Evolutionary conservation across 2,329 filamentous ascomycete species (phyloP).

Genomic region (Pochonia chlamydosporia): DNA sequence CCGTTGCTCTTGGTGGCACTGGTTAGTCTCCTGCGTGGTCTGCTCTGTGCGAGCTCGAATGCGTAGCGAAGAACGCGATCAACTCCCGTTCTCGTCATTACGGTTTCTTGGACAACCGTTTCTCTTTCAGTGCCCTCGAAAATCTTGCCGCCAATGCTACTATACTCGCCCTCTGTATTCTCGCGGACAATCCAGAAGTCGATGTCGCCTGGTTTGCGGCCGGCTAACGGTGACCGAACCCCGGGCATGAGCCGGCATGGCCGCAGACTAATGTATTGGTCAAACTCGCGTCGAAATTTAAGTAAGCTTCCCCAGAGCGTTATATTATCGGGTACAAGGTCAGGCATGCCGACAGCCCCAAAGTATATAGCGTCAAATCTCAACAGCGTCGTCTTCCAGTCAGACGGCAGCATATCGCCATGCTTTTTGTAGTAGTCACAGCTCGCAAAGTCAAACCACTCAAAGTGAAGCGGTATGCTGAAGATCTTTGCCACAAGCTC

Average conservation of each 20-base stretch:
- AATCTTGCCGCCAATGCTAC: constrained; percentile 57
- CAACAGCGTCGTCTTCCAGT: constrained; percentile 30
- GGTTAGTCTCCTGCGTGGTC: constrained; percentile 55
- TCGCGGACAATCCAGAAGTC: constrained; percentile 64
- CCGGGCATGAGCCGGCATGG: constrained; percentile 58
- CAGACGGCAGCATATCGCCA: not conserved
- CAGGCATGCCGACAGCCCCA: constrained; percentile 55
- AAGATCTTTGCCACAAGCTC: constrained; percentile 40
- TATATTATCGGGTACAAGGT: constrained; percentile 61
- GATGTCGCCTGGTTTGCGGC: constrained; percentile 50
- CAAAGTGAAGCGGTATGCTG: not conserved
- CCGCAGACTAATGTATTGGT: constrained; percentile 64
- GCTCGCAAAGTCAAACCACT: not conserved
- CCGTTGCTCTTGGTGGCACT: constrained; percentile 64
- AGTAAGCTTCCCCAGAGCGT: constrained; percentile 62
- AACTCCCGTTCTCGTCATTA: constrained; percentile 57
- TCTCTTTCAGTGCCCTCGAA: constrained; percentile 56
- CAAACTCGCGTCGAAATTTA: constrained; percentile 60
- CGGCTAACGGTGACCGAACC: constrained; percentile 49
- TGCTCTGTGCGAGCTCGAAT: constrained; percentile 53
- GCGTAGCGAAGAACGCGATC: constrained; percentile 59
- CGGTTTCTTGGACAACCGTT: constrained; percentile 53
- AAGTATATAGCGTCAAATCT: constrained; percentile 63
- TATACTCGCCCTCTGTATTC: constrained; percentile 64
- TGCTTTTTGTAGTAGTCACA: not conserved